phyloP scores from a whole-genome alignment of 768 basidiomycete species.

The Suillus tomentosus region DNA sequence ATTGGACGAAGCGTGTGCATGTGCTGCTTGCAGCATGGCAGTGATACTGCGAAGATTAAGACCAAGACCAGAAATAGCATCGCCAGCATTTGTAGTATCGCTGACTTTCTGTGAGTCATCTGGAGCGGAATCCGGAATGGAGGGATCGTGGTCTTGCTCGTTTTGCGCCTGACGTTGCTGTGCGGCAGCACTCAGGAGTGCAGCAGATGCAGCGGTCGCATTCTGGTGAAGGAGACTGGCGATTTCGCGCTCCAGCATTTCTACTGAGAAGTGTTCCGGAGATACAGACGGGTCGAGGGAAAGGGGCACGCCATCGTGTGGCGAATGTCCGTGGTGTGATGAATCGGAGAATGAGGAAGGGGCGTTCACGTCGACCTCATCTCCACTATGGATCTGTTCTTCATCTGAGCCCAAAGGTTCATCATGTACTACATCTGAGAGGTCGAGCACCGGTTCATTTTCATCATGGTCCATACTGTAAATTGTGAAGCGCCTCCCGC shows the following conservation, averaged over 20 bases:
- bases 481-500: constrained; percentile 15
- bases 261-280: constrained; percentile 60
- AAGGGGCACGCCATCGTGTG: constrained; percentile 33
- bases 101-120: constrained; percentile 15
- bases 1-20: constrained; percentile 56
- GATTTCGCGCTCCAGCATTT: constrained; percentile 78
- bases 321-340: constrained; percentile 19
- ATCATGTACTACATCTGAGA: constrained; percentile 86
- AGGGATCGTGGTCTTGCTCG: constrained; percentile 38
- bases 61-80: constrained; percentile 42
- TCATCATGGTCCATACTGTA: constrained; percentile 53
- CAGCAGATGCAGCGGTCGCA: constrained; percentile 67
- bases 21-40: constrained; percentile 80
- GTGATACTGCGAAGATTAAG: constrained; percentile 66
- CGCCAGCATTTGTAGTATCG: constrained; percentile 8
- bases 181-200: constrained; percentile 63
- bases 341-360: constrained; percentile 28
- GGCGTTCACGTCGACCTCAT: constrained; percentile 32
- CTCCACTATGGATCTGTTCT: constrained; percentile 34
- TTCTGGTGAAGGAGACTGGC: constrained; percentile 75
- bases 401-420: constrained; percentile 67
- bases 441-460: constrained; percentile 62
- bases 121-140: constrained; percentile 30
- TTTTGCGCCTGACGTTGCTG: constrained; percentile 61
- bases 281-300: constrained; percentile 41